These are phyloP conservation scores for Gautieria morchelliformis DNA, from an alignment of 768 basidiomycete genomes.

Conservation along the genomic window DNA sequence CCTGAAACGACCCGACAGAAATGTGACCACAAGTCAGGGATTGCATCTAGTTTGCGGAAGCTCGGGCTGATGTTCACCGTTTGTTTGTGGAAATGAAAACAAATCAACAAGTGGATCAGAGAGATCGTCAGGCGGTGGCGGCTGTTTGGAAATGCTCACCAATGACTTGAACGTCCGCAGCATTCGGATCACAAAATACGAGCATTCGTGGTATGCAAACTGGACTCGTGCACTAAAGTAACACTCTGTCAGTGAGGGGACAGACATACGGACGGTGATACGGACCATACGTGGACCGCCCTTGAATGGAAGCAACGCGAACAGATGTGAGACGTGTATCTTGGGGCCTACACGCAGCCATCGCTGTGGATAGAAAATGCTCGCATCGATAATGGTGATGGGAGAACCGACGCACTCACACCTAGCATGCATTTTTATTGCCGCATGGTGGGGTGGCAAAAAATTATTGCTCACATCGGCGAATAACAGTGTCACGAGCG, in stretches of 20 bases:
- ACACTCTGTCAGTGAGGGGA: neutral
- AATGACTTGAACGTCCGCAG: slow-evolving; percentile 14
- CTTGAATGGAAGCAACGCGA: slow-evolving; percentile 21
- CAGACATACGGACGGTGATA: neutral
- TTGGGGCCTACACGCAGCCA: slow-evolving; percentile 19
- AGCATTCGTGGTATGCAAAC: slow-evolving; percentile 18
- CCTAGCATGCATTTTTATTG: slow-evolving; percentile 4
- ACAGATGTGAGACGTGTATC: slow-evolving; percentile 8
- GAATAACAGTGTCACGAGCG: slow-evolving; percentile 24
- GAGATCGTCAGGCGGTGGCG: too few species aligned
- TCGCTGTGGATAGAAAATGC: slow-evolving; percentile 24
- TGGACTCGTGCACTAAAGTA: slow-evolving; percentile 12
- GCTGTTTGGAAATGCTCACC: too few species aligned
- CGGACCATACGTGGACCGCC: slow-evolving; percentile 18
- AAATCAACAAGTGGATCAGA: too few species aligned
- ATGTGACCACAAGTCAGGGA: too few species aligned
- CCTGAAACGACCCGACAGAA: too few species aligned
- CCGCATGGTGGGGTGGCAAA: neutral
- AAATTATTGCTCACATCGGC: slow-evolving; percentile 9
- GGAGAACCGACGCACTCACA: slow-evolving; percentile 8
- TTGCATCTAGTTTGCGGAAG: too few species aligned
- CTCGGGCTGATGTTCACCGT: too few species aligned
- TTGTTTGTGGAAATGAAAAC: too few species aligned
- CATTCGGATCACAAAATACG: slow-evolving; percentile 16
- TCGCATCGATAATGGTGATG: slow-evolving; percentile 14